Base-by-base conservation (phyloP, 371 early-diverging fungal species). In the Thermomucor indicae-seudaticae region DNA sequence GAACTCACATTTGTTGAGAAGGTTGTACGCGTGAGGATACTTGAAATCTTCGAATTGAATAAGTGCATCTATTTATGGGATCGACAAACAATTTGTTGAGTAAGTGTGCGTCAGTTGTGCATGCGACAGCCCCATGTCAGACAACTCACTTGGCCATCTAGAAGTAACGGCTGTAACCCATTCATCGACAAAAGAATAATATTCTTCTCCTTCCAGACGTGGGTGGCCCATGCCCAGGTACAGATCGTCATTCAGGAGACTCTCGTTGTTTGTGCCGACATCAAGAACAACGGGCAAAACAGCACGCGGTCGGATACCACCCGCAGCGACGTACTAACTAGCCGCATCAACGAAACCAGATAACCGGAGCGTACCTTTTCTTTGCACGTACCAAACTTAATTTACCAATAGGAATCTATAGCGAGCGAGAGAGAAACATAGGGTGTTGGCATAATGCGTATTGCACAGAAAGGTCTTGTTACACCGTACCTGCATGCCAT, bases 221-320 rank as follows among this genome's bases (percentile, higher is more conserved):
- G 72, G 79, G 53, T 81, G 79, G 25, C 77, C 77, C 78, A 83
- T 75, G 28, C 85, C 85, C 32, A 85, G 73, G 41, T 85, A 85
- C 7, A 82, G 65, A 12, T 82, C 82, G 50, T 83, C 83, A 48
- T 83, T 68, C 42, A 80, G 53, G 8, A 83, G 58, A 14, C 49
- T 40, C 42, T 80, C 72, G 53, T 83, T 85, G 55, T 83, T 83
- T 11, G 84, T 83, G 12, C 85, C 85, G 8, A 82, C 78, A 55
- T 85, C 85, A 43, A 85, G 56, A 29, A 82, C 80, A 16, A 85
- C 81, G 12, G 85, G 85, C 38, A 85, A 54, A 19, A 80, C 78
- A 28, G 79, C 69, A 14, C 75, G 67, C 14, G 85, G 85, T 43
- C 78, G 75, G 46, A 85, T 78, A 60, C 85, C 85, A 41, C 81